Conservation (phyloP, 2,329 filamentous ascomycete genomes). For the Cercospora sp. region DNA sequence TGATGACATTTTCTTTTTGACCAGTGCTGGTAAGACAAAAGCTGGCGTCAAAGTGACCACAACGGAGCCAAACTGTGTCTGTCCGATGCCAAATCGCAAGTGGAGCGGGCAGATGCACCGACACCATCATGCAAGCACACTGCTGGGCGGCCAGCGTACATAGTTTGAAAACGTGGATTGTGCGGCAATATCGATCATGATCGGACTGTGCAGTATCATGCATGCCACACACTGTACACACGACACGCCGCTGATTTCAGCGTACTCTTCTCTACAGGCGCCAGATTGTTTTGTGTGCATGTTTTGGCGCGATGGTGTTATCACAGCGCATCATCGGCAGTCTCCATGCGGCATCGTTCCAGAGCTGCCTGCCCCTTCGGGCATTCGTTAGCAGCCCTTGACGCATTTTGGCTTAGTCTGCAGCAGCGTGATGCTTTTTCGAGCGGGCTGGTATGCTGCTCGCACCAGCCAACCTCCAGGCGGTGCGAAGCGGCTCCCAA, state of each 20-base stretch:
- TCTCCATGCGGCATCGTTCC: slow-evolving; percentile 2
- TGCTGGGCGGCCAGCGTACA: not conserved
- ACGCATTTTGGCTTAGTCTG: slow-evolving; percentile 1
- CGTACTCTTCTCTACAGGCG: not conserved
- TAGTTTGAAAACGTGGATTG: not conserved
- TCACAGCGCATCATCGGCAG: slow-evolving; percentile 13
- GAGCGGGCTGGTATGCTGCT: slow-evolving; percentile 1
- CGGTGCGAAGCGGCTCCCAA: slow-evolving; percentile 8
- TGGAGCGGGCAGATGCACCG: not conserved
- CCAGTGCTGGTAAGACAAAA: not conserved
- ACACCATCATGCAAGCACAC: not conserved
- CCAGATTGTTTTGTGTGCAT: not conserved
- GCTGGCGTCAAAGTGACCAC: not conserved
- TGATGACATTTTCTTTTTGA: not conserved
- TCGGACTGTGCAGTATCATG: not conserved
- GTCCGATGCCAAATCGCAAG: not conserved
- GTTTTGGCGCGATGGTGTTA: slow-evolving; percentile 4
- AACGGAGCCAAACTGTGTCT: not conserved
- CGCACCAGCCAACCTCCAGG: slow-evolving; percentile 7
- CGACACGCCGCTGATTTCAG: slow-evolving; percentile 2
- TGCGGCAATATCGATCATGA: not conserved
- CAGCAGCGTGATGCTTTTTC: not conserved
- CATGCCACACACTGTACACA: not conserved
- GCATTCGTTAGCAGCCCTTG: not conserved
- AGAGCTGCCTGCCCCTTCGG: not conserved